Conservation (phyloP, 345 rosid species). For the Syzygium oleosum region DNA sequence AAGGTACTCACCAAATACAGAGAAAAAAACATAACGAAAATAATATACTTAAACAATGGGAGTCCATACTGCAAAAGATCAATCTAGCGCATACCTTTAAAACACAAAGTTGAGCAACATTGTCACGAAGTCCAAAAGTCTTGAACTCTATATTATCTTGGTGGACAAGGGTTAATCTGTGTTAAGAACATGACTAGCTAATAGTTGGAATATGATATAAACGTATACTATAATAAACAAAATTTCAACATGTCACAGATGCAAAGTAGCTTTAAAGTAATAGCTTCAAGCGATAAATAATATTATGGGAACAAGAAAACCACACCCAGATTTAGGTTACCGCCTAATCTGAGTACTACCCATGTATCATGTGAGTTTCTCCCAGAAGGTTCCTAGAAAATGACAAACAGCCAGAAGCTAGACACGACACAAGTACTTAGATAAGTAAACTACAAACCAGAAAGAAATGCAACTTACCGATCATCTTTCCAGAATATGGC, state of each 20-base stretch:
- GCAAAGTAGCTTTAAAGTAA: background rate
- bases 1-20: background rate
- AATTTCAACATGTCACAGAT: background rate
- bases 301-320: background rate
- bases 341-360: background rate
- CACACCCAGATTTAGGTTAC: background rate
- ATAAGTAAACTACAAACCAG: background rate
- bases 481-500: constrained; percentile 79
- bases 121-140: constrained; percentile 75
- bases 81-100: constrained; percentile 48
- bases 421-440: background rate
- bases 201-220: background rate
- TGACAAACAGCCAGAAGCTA: background rate
- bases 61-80: background rate
- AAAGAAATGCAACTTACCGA: constrained; percentile 30
- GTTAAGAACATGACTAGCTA: constrained; percentile 24
- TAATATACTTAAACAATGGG: background rate
- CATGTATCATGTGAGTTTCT: background rate
- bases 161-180: constrained; percentile 75
- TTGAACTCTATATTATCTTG: constrained; percentile 78
- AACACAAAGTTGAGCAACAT: constrained; percentile 92
- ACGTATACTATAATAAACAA: background rate
- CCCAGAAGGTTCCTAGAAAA: background rate
- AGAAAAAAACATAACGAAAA: background rate
- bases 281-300: background rate